Evolutionary conservation across 2,329 filamentous ascomycete genomes (phyloP).

Genomic region (Blastomyces percursus): DNA sequence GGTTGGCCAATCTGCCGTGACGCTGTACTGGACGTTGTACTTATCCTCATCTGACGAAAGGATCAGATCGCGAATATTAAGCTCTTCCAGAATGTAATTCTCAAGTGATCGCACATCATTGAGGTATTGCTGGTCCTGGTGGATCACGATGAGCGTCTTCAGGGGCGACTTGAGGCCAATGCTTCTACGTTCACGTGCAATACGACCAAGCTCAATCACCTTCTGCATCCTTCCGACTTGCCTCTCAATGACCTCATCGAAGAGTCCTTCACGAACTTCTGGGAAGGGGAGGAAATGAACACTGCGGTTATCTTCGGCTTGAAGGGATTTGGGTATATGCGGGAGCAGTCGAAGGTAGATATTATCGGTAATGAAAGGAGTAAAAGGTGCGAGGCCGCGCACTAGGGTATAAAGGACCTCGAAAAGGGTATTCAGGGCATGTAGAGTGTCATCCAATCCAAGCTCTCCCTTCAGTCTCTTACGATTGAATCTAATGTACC

Average conservation of each 20-base stretch:
- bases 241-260: constrained; percentile 75
- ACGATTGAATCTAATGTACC: constrained; percentile 94
- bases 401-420: constrained; percentile 85
- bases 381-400: constrained; percentile 83
- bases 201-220: constrained; percentile 81
- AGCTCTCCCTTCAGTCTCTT: constrained; percentile 84
- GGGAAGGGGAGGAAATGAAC: constrained; percentile 91
- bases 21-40: constrained; percentile 87
- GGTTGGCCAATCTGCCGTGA: constrained; percentile 82
- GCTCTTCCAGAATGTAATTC: constrained; percentile 80
- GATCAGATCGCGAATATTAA: constrained; percentile 78
- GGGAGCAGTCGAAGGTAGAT: constrained; percentile 79
- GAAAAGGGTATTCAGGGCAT: constrained; percentile 87
- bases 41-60: constrained; percentile 77
- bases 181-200: constrained; percentile 72
- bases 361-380: constrained; percentile 87
- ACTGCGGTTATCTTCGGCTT: constrained; percentile 63
- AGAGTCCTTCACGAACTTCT: constrained; percentile 75
- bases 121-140: constrained; percentile 70
- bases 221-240: constrained; percentile 85
- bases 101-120: constrained; percentile 77
- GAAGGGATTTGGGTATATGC: constrained; percentile 63
- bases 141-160: constrained; percentile 80
- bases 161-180: constrained; percentile 85
- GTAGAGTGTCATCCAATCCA: constrained; percentile 71